Percentiles rank a stretch among this genome's conserved stretches.
phyloP scores from a whole-genome alignment of 192 early-diverging fungal species.

The Coemansia sp. region DNA sequence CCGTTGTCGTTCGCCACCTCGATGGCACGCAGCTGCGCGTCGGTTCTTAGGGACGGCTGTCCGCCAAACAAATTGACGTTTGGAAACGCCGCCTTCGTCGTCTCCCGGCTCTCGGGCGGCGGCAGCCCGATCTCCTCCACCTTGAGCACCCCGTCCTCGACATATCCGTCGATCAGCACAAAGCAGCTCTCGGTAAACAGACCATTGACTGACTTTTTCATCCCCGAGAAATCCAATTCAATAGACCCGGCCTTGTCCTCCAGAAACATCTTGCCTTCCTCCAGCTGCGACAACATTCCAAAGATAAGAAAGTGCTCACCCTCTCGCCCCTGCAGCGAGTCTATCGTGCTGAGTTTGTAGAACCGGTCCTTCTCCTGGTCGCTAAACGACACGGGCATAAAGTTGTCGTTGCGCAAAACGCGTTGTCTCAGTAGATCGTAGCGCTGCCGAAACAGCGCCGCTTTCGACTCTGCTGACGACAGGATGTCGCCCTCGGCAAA shows the following conservation, averaged over 20 bases:
- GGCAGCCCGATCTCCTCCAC: slow-evolving; percentile 78
- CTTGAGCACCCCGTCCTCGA: slow-evolving; percentile 68
- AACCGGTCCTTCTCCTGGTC: slow-evolving; percentile 39
- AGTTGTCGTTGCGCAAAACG: slow-evolving; percentile 77
- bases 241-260: slow-evolving; percentile 83
- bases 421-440: slow-evolving; percentile 79
- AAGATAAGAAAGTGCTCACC: slow-evolving; percentile 71
- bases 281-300: slow-evolving; percentile 84
- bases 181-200: slow-evolving; percentile 86
- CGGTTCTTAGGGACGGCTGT: slow-evolving; percentile 26
- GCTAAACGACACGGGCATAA: slow-evolving; percentile 66
- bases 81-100: slow-evolving; percentile 35
- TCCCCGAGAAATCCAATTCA: slow-evolving; percentile 65
- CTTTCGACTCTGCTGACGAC: slow-evolving; percentile 62
- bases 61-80: slow-evolving; percentile 53
- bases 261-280: slow-evolving; percentile 77
- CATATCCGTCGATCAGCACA: slow-evolving; percentile 81
- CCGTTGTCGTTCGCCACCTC: slow-evolving; percentile 60
- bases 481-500: slow-evolving; percentile 52
- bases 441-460: slow-evolving; percentile 71
- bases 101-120: slow-evolving; percentile 61
- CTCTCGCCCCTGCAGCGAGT: slow-evolving; percentile 73
- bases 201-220: slow-evolving; percentile 57
- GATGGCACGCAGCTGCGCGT: slow-evolving; percentile 53
- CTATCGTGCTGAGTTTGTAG: slow-evolving; percentile 62